Evolutionary conservation across 768 basidiomycete species (phyloP), one percentile per base, ranked within the genome.

Genomic region (Nevesoporus exiguus): DNA sequence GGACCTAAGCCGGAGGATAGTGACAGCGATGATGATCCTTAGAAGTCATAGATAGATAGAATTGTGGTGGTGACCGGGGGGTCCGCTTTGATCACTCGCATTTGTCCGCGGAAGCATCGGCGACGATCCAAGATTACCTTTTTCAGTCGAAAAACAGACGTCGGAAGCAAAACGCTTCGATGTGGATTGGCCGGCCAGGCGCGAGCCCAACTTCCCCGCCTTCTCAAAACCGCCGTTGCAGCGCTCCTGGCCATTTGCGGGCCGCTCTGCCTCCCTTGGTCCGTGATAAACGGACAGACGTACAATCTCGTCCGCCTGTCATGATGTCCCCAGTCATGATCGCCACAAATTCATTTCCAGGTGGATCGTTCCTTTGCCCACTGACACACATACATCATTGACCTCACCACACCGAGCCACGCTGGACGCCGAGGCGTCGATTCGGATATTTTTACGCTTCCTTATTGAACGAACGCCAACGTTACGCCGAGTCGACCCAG

Each of bases 1-100:
- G 93, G 93, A 4, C 80, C 83, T 42, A 87, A 84, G 62, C 89
- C 89, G 54, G 89, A 91, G 67, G 89, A 92, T 59, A 92, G 85
- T 10, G 89, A 92, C 58, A 85, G 82, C 60, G 85, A 87, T 52
- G 67, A 42, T 34, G 63, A 71, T 50, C 61, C 63, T 13, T 59
- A 59, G 53, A 33, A 33, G 27, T 4, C 8, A 29, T 29, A 29
- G 27, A 49, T 51, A 54, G 48, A 50, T 44, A 25, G 41, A 36
- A 49, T 34, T 33, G 45, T 21, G 31, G 31, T 36, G 37, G 64
- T 70, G 63, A 29, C 56, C 29, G 69, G 61, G 68, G 68, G 66
- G 49, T 37, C 30, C n/a, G n/a, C 17, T 10, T 40, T 15, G 49
- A 41, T 54, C 34, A 44, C 19, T 61, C 52, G 58, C 57, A 37